A percentile compares a stretch with the other conserved stretches of the same genome.
These are phyloP conservation scores for Fraxinus anomala DNA, from an alignment of 257 asterid genomes.

Conservation along the genomic window DNA sequence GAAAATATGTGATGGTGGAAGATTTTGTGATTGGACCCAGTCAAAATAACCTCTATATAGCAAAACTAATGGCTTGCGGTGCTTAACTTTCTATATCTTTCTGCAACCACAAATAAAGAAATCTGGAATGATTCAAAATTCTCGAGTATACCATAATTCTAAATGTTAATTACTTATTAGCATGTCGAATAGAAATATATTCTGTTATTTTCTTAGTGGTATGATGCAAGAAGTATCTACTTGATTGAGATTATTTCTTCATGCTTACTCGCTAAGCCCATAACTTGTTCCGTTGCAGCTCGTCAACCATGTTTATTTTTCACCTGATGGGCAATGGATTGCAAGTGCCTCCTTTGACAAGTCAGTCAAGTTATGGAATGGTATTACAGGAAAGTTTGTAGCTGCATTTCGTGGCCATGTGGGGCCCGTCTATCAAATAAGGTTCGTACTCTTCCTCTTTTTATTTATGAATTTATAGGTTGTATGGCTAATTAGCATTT, in stretches of 20 bases:
- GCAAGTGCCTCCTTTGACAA: constrained; percentile 97
- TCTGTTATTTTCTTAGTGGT: background rate
- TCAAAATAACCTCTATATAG: background rate
- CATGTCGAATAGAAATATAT: background rate
- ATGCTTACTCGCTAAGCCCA: constrained; percentile 2
- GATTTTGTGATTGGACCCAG: background rate
- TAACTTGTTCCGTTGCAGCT: constrained; percentile 51
- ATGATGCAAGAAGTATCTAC: background rate
- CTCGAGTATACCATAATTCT: background rate
- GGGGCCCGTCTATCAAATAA: constrained; percentile 92
- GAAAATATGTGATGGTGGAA: background rate
- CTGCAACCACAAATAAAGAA: background rate
- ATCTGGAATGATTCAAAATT: too few species aligned
- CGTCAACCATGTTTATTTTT: constrained; percentile 91
- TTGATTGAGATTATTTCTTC: constrained; percentile 4
- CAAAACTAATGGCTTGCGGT: background rate
- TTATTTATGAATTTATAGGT: constrained; percentile 15
- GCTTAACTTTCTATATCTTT: constrained; percentile 7
- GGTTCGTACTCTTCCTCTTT: constrained; percentile 45
- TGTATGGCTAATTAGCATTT: constrained; percentile 21
- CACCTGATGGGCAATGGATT: constrained; percentile 94
- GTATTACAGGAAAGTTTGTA: constrained; percentile 79
- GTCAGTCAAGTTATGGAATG: constrained; percentile 95
- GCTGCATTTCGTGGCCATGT: constrained; percentile 95
- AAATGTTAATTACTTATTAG: background rate